Conservation (phyloP, 441 rosid genomes). For the Cnidoscolus chayamansa region DNA sequence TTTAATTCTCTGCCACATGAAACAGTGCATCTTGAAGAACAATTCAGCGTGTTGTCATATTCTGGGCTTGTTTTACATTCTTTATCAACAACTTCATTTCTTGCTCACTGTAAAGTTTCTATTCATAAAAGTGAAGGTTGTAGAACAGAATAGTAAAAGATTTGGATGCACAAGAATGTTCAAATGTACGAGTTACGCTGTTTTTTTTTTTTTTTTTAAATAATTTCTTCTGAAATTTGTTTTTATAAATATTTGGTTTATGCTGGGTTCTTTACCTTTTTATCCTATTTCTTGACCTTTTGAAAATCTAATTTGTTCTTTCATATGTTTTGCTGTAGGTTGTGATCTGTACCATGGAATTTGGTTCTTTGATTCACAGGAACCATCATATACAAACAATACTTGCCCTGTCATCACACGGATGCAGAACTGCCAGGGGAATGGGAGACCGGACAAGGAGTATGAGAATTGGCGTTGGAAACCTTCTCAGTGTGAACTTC, state of each 20-base stretch:
- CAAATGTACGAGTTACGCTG: neutral
- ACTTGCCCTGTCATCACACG: conserved; percentile 81
- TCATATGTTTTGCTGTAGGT: conserved; percentile 36
- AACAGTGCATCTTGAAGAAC: too few species aligned
- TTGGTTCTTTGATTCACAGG: conserved; percentile 78
- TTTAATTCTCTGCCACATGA: neutral
- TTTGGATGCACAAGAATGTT: neutral
- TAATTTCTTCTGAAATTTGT: neutral
- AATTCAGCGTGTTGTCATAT: neutral
- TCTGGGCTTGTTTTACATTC: too few species aligned
- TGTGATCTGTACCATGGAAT: conserved; percentile 80
- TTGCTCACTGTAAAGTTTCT: neutral
- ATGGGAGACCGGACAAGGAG: conserved; percentile 89
- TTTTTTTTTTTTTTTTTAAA: too few species aligned
- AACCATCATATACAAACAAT: conserved; percentile 83
- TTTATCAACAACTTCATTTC: neutral
- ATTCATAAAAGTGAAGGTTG: neutral
- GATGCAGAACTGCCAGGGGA: conserved; percentile 99
- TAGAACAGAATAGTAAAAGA: neutral
- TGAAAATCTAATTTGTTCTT: conserved; percentile 14
- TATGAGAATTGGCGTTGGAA: conserved; percentile 97
- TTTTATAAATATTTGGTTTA: neutral
- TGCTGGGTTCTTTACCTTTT: neutral
- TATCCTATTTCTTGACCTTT: neutral
- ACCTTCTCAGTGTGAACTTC: conserved; percentile 79